Evolutionary conservation across 108 stramenopile species (phyloP), one percentile per base, ranked within the genome.

Genomic region (Skeletonema tropicum): DNA sequence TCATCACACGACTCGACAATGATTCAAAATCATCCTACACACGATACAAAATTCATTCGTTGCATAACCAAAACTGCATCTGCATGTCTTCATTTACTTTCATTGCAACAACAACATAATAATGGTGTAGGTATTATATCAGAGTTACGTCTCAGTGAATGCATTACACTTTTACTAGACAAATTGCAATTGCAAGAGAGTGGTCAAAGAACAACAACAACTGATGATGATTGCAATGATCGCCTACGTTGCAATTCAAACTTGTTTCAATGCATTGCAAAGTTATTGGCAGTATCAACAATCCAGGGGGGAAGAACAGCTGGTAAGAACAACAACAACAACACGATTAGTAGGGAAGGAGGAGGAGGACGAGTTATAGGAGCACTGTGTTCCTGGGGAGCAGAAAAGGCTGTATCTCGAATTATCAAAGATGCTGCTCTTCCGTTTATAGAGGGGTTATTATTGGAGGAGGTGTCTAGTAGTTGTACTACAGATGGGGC

Each of bases 301-400:
- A 12, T 58, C 25, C 10, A 31, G 13, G 60, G 45, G 13, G 60
- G 45, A 33, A 6, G 26, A 42, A 3, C 14, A 42, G 21, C n/a
- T 62, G 23, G 36, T 13, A 60, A 61, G 41, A 75, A 33, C 15
- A 11, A 65, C 49, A 17, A n/a, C n/a, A n/a, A n/a, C n/a, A n/a
- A n/a, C n/a, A n/a, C n/a, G n/a, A n/a, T n/a, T n/a, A n/a, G n/a
- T n/a, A n/a, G n/a, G n/a, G n/a, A n/a, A n/a, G n/a, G n/a, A n/a
- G n/a, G n/a, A n/a, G 52, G 55, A 5, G 29, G 59, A 33, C 75
- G 67, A 9, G n/a, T n/a, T n/a, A n/a, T n/a, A n/a, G 64, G 71
- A 3, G 17, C 75, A 12, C 49, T 76, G 15, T 72, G 64, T 69
- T 71, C 75, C 19, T 82, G 80, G 82, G 82, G 82, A 11, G 75